Percentiles rank a stretch among this genome's conserved stretches.
Evolutionary conservation across 768 basidiomycete genomes (phyloP).

Genomic region (Scleroderma citrinum): DNA sequence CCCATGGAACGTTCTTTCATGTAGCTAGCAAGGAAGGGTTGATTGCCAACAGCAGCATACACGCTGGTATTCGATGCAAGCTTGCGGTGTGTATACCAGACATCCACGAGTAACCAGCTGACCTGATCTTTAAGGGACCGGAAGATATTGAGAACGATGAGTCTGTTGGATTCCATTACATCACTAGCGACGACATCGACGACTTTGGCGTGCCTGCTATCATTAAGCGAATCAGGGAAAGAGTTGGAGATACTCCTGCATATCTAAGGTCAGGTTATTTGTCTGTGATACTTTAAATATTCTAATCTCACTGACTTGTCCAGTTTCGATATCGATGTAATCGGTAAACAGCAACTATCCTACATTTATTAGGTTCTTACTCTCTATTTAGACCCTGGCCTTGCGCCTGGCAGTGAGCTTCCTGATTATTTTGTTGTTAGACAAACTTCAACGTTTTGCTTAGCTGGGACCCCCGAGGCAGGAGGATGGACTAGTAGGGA

Average conservation of each 20-base stretch:
- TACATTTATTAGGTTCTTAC: background rate
- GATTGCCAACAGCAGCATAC: constrained; percentile 67
- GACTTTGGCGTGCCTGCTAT: constrained; percentile 70
- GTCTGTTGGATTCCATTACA: constrained; percentile 70
- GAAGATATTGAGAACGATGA: constrained; percentile 54
- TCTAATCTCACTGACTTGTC: constrained; percentile 1
- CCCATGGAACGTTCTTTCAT: constrained; percentile 85
- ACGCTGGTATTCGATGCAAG: constrained; percentile 83
- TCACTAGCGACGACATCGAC: constrained; percentile 80
- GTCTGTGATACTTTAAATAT: background rate
- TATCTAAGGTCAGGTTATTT: constrained; percentile 54
- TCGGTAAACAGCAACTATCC: constrained; percentile 39
- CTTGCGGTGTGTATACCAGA: constrained; percentile 40
- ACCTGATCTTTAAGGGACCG: constrained; percentile 10
- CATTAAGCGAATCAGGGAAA: constrained; percentile 58
- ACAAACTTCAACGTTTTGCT: background rate
- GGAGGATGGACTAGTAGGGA: constrained; percentile 85
- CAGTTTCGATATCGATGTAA: constrained; percentile 78
- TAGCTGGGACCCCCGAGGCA: constrained; percentile 79
- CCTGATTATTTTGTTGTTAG: background rate
- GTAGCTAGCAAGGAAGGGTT: constrained; percentile 74
- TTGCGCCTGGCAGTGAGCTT: constrained; percentile 70
- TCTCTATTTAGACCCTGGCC: constrained; percentile 52
- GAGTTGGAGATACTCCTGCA: constrained; percentile 70
- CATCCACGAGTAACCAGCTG: background rate